Conservation (phyloP, 108 stramenopile species). For the Cylindrotheca fusiformis region DNA sequence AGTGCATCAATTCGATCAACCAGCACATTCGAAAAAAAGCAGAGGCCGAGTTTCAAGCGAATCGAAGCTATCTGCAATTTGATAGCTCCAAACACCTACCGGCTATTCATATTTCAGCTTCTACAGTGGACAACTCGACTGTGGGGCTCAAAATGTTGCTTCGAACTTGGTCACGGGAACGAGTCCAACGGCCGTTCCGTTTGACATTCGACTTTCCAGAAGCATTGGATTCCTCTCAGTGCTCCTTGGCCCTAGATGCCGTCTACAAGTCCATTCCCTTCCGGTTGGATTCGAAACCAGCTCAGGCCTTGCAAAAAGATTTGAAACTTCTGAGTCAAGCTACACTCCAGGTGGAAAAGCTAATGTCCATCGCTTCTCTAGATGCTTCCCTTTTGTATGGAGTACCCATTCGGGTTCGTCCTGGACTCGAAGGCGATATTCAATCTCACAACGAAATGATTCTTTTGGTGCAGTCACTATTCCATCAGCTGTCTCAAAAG, state of each 20-base stretch:
- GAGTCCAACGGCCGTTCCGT: neutral
- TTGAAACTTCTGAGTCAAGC: constrained; percentile 10
- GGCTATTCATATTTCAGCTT: constrained; percentile 1
- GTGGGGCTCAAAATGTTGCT: constrained; percentile 6
- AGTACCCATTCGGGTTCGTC: constrained; percentile 20
- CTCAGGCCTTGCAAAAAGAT: constrained; percentile 15
- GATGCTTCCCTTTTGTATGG: constrained; percentile 41
- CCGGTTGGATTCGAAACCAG: constrained; percentile 6
- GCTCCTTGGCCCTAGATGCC: constrained; percentile 16
- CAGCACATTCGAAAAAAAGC: constrained; percentile 2
- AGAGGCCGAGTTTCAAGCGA: constrained; percentile 11
- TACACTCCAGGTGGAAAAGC: constrained; percentile 27
- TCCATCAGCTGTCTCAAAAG: constrained; percentile 7
- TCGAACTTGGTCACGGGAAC: constrained; percentile 24
- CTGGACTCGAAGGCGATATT: constrained; percentile 18
- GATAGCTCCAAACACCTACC: constrained; percentile 3
- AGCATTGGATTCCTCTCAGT: constrained; percentile 26
- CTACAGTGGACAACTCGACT: constrained; percentile 6
- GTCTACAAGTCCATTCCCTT: constrained; percentile 29
- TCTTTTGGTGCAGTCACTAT: constrained; percentile 13
- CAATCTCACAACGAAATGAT: constrained; percentile 18
- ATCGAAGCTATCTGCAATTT: constrained; percentile 16
- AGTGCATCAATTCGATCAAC: neutral
- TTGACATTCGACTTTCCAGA: constrained; percentile 33
- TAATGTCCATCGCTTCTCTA: constrained; percentile 26